Conservation (phyloP, 1,284 basidiomycete species). For the Ganoderma sp. region DNA sequence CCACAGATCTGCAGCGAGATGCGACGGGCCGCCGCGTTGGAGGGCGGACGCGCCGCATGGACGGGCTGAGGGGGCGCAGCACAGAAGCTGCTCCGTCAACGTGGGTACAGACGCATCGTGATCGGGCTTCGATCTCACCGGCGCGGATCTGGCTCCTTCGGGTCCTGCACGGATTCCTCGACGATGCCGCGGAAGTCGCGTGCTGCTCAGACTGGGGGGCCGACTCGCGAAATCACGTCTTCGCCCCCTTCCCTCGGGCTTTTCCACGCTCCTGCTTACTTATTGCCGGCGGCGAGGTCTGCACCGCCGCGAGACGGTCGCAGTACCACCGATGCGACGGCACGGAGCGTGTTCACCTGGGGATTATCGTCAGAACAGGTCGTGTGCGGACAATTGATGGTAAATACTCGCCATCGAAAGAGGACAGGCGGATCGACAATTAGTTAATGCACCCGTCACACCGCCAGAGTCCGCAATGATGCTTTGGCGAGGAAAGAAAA, state of each 20-base stretch:
- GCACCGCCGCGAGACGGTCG: neutral
- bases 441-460: neutral
- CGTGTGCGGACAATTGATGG: neutral
- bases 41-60: slow-evolving; percentile 20
- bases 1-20: slow-evolving; percentile 14
- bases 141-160: slow-evolving; percentile 17
- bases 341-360: neutral
- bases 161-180: neutral
- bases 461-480: neutral
- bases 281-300: neutral
- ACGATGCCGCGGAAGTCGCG: neutral
- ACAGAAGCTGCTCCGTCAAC: slow-evolving; percentile 21
- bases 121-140: slow-evolving; percentile 18
- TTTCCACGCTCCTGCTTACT: neutral
- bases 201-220: neutral
- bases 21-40: slow-evolving; percentile 24
- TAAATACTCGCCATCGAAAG: neutral
- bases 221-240: neutral
- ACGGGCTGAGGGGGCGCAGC: slow-evolving; percentile 13
- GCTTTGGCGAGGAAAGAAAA: slow-evolving; percentile 8
- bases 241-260: neutral
- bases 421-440: neutral
- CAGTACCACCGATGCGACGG: neutral
- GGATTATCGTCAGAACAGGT: neutral
- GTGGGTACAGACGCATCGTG: slow-evolving; percentile 7